Evolutionary conservation across 345 rosid species (phyloP).

Genomic region (Rhizophora apiculata): DNA sequence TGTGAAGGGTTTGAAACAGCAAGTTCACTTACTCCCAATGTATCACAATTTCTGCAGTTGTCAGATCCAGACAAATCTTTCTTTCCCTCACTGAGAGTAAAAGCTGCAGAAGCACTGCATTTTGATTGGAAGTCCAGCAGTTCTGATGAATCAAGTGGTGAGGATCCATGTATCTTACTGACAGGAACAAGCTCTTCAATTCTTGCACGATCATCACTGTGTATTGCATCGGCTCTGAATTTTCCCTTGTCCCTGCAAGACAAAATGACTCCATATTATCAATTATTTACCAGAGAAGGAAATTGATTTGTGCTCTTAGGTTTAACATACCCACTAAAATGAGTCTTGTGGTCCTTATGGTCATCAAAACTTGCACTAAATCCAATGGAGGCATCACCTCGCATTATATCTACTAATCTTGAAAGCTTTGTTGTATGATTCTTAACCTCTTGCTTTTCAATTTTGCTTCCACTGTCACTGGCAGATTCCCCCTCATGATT

Average conservation of each 20-base stretch:
- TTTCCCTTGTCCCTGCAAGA: constrained; percentile 50
- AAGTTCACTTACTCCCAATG: constrained; percentile 18
- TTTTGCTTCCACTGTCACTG: constrained; percentile 6
- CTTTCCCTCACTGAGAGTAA: constrained; percentile 8
- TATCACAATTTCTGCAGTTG: constrained; percentile 12
- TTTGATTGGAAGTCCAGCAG: constrained; percentile 11
- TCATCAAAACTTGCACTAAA: constrained; percentile 23
- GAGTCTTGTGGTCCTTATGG: constrained; percentile 24
- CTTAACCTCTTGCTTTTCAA: constrained; percentile 16
- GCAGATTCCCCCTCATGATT: not conserved
- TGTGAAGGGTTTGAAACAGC: constrained; percentile 27
- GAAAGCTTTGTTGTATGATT: constrained; percentile 11
- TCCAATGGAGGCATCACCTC: constrained; percentile 25
- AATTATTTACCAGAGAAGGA: not conserved
- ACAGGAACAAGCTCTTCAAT: constrained; percentile 18
- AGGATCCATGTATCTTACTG: constrained; percentile 24
- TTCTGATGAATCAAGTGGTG: constrained; percentile 12
- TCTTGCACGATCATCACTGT: constrained; percentile 19
- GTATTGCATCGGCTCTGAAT: constrained; percentile 27
- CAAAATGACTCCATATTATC: constrained; percentile 19
- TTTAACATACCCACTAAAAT: constrained; percentile 40
- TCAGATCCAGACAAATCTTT: constrained; percentile 15
- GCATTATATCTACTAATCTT: constrained; percentile 25
- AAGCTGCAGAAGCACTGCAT: constrained; percentile 15
- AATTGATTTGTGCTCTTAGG: constrained; percentile 6